Conservation (phyloP, 1,284 basidiomycete species). For the Apiotrichum brassicae region DNA sequence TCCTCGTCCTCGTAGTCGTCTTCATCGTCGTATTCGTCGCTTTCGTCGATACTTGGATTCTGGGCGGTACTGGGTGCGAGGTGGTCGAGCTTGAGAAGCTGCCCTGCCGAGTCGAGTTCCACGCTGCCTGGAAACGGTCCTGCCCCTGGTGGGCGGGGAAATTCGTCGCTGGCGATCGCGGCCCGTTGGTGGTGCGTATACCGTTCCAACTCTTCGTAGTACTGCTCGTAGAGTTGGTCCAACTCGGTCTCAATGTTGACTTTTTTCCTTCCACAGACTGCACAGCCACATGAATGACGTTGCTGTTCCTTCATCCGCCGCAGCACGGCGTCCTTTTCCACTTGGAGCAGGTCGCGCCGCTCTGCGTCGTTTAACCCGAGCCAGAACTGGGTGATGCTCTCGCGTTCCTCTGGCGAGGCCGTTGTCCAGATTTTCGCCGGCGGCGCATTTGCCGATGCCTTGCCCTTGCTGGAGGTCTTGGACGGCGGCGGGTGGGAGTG, state of each 20-base stretch:
- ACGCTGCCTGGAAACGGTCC: conserved; percentile 97
- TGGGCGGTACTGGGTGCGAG: conserved; percentile 49
- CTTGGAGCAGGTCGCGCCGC: conserved; percentile 79
- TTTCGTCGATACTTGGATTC: conserved; percentile 37
- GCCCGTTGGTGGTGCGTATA: conserved; percentile 96
- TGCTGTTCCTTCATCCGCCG: conserved; percentile 99
- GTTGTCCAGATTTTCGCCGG: conserved; percentile 71
- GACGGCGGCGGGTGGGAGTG: conserved; percentile 46
- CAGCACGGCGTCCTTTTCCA: conserved; percentile 95
- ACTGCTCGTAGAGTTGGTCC: conserved; percentile 98
- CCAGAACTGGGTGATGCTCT: conserved; percentile 97
- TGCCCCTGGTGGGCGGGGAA: conserved; percentile 86
- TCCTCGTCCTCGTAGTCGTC: conserved; percentile 44
- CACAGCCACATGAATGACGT: conserved; percentile 90
- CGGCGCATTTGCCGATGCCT: conserved; percentile 28
- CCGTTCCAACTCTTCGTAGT: conserved; percentile 98
- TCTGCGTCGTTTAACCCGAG: conserved; percentile 81
- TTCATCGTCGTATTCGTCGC: conserved; percentile 42
- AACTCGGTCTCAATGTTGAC: conserved; percentile 98
- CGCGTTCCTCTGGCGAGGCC: conserved; percentile 82
- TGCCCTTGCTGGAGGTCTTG: conserved; percentile 31
- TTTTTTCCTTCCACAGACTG: conserved; percentile 95
- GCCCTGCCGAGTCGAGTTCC: conserved; percentile 85
- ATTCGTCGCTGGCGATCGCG: conserved; percentile 72
- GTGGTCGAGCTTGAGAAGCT: conserved; percentile 62